A percentile compares a stretch with the other conserved stretches of the same genome.
Conservation (phyloP, 257 asterid genomes). For the Nicotiana tabacum region DNA sequence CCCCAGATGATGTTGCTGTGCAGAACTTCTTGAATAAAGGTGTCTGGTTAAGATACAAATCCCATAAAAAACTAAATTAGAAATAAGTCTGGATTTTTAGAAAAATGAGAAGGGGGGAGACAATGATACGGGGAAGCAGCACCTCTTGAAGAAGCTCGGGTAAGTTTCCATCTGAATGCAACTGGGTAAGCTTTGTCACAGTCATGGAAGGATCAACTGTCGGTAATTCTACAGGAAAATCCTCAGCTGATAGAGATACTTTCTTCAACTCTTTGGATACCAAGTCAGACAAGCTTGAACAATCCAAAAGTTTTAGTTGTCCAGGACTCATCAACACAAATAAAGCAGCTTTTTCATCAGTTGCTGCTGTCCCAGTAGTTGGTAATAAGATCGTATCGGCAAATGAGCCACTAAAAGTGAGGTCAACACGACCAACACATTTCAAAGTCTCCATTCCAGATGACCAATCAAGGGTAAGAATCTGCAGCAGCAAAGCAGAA, state of each 20-base stretch:
- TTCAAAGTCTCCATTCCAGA: conserved; percentile 65
- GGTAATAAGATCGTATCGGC: conserved; percentile 69
- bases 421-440: conserved; percentile 64
- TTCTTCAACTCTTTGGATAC: conserved; percentile 34
- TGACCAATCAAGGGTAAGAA: conserved; percentile 74
- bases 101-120: conserved; percentile 8
- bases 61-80: conserved; percentile 5
- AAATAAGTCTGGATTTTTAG: background rate
- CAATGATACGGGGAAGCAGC: conserved; percentile 4
- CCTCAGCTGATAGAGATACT: conserved; percentile 35
- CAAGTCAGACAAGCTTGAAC: conserved; percentile 40
- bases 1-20: conserved; percentile 35
- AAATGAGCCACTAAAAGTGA: conserved; percentile 71
- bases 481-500: conserved; percentile 37
- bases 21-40: conserved; percentile 30
- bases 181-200: conserved; percentile 45
- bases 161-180: conserved; percentile 36
- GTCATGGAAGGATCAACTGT: conserved; percentile 68
- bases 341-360: conserved; percentile 39
- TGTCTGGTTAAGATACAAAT: conserved; percentile 31
- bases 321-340: conserved; percentile 77
- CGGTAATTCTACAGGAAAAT: conserved; percentile 58
- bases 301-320: conserved; percentile 46
- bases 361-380: conserved; percentile 42
- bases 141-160: conserved; percentile 46